Conservation (phyloP, 805 yeast genomes). For the Cyberlindnera bimundalis region DNA sequence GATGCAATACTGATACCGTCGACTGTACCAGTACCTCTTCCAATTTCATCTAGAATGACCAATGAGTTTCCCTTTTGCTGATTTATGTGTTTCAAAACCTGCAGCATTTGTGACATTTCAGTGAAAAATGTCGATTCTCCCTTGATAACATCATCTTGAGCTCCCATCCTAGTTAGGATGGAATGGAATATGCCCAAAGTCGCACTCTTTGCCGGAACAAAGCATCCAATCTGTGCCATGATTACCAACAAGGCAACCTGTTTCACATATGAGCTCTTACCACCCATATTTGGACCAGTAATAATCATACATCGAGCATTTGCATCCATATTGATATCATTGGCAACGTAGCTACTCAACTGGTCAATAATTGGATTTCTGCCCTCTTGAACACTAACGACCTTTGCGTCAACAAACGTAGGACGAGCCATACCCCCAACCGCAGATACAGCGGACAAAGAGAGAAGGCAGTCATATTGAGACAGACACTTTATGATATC, state of each 20-base stretch:
- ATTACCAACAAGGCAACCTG: conserved; percentile 83
- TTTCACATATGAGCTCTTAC: conserved; percentile 87
- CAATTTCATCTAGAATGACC: conserved; percentile 89
- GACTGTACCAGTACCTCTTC: conserved; percentile 75
- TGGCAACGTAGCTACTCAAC: conserved; percentile 57
- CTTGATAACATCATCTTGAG: conserved; percentile 93
- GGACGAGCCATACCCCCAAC: conserved; percentile 70
- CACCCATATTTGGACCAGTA: conserved; percentile 98
- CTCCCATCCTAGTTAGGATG: conserved; percentile 92
- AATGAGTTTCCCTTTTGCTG: conserved; percentile 58
- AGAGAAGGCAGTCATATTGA: conserved; percentile 64
- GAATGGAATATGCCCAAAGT: conserved; percentile 84
- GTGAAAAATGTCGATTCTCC: conserved; percentile 96
- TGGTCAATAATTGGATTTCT: conserved; percentile 85
- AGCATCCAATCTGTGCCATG: conserved; percentile 87
- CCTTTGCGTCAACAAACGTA: conserved; percentile 44
- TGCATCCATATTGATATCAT: conserved; percentile 69
- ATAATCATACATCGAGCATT: conserved; percentile 70
- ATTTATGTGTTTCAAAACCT: conserved; percentile 64
- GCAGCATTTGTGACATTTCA: conserved; percentile 92
- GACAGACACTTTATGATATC: conserved; percentile 51
- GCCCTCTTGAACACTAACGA: conserved; percentile 56
- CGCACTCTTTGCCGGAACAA: conserved; percentile 77
- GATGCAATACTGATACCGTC: conserved; percentile 98
- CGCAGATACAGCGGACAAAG: conserved; percentile 65